Evolutionary conservation across 768 basidiomycete genomes (phyloP).

Genomic region (Suillus luteus): DNA sequence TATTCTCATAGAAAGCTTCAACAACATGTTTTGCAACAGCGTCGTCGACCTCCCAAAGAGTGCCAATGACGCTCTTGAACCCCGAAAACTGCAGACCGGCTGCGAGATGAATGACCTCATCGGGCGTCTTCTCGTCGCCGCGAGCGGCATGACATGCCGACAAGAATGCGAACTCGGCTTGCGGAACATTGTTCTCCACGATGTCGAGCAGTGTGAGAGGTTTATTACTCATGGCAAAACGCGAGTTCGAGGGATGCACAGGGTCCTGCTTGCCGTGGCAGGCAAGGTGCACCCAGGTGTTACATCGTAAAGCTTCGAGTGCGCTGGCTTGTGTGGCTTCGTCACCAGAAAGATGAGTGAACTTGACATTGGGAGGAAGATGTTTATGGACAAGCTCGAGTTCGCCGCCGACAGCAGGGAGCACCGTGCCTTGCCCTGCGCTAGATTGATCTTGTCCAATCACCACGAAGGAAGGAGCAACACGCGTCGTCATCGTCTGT

Average conservation of each 20-base stretch:
- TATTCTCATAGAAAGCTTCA: conserved; percentile 13
- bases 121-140: conserved; percentile 20
- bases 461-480: conserved; percentile 4
- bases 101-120: conserved; percentile 28
- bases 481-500: background rate
- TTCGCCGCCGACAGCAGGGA: conserved; percentile 3
- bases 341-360: conserved; percentile 10
- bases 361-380: background rate
- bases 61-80: conserved; percentile 27
- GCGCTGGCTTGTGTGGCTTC: conserved; percentile 13
- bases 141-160: conserved; percentile 29
- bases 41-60: conserved; percentile 26
- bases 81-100: conserved; percentile 28
- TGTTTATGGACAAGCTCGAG: conserved; percentile 10
- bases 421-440: background rate
- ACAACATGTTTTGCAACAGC: conserved; percentile 10
- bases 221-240: conserved; percentile 11
- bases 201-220: conserved; percentile 14
- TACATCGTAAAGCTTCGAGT: conserved; percentile 5
- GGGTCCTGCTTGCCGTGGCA: conserved; percentile 24
- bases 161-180: conserved; percentile 19
- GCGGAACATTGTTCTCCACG: conserved; percentile 12
- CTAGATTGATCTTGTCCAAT: conserved; percentile 12
- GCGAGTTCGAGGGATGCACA: conserved; percentile 20
- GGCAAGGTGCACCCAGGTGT: conserved; percentile 26